These are phyloP conservation scores for Dactylonectria macrodidyma DNA, from an alignment of 2,329 filamentous ascomycete species.

Conservation along the genomic window DNA sequence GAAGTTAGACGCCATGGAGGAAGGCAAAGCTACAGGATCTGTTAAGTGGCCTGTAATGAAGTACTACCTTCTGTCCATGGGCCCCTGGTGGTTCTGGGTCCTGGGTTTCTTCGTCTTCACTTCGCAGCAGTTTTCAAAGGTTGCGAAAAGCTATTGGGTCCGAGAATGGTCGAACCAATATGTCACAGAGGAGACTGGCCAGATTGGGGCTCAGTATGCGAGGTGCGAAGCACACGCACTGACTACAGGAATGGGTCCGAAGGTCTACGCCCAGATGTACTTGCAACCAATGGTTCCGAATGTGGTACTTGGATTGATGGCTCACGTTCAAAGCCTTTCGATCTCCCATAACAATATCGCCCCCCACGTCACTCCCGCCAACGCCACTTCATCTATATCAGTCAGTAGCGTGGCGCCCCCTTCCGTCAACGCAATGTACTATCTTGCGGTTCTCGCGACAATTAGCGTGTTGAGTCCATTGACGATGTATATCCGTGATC, in stretches of 20 bases:
- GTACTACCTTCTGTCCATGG: constrained; percentile 92
- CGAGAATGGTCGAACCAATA: constrained; percentile 96
- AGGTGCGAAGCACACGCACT: too few species aligned
- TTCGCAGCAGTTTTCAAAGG: constrained; percentile 86
- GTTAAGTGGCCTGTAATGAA: constrained; percentile 90
- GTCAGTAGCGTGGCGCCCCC: not conserved
- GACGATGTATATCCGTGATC: constrained; percentile 86
- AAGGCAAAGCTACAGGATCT: constrained; percentile 86
- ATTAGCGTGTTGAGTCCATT: constrained; percentile 84
- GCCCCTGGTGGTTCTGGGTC: constrained; percentile 96
- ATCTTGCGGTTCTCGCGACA: constrained; percentile 84
- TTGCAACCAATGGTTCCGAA: too few species aligned
- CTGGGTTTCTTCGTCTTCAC: constrained; percentile 82
- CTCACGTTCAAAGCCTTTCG: too few species aligned
- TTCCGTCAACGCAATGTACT: constrained; percentile 86
- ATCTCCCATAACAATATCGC: too few species aligned
- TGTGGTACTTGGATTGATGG: too few species aligned
- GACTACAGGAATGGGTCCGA: too few species aligned
- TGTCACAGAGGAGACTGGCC: constrained; percentile 57
- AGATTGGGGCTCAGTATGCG: too few species aligned
- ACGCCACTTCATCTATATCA: too few species aligned
- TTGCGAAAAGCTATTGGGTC: constrained; percentile 96
- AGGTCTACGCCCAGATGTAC: too few species aligned
- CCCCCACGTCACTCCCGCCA: too few species aligned
- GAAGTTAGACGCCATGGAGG: constrained; percentile 71